Conservation (phyloP, 1,284 basidiomycete genomes). For the Earliella scabrosa region DNA sequence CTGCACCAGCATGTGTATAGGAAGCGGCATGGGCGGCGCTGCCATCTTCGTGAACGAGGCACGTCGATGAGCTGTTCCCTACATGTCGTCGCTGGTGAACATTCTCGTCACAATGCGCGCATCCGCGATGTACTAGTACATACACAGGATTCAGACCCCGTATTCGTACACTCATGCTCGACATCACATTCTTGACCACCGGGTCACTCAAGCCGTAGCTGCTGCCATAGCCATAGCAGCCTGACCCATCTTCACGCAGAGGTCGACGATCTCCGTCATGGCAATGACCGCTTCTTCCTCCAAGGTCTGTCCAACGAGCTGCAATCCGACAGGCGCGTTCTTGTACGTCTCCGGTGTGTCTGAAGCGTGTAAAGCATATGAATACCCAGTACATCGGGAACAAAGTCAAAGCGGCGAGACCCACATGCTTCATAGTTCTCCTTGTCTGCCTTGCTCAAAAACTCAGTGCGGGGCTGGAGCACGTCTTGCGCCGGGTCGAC, state of each 20-base stretch:
- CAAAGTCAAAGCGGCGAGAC: too few relatives aligned
- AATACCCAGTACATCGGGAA: neutral
- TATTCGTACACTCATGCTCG: too few relatives aligned
- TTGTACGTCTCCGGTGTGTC: slow-evolving; percentile 48
- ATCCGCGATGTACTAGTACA: neutral
- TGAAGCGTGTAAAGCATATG: slow-evolving; percentile 19
- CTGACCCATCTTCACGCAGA: neutral
- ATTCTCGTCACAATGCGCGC: neutral
- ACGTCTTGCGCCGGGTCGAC: slow-evolving; percentile 50
- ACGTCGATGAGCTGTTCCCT: slow-evolving; percentile 17
- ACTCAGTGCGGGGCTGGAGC: slow-evolving; percentile 34
- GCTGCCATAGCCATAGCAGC: neutral
- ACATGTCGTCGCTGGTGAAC: too few relatives aligned
- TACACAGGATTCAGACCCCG: neutral
- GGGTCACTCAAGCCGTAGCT: neutral
- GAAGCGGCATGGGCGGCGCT: slow-evolving; percentile 88
- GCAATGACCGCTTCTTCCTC: slow-evolving; percentile 57
- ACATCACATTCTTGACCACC: too few relatives aligned
- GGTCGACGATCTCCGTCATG: slow-evolving; percentile 44
- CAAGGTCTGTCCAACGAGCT: slow-evolving; percentile 51
- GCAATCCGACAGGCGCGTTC: slow-evolving; percentile 55
- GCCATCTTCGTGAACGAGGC: slow-evolving; percentile 82
- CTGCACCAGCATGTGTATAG: slow-evolving; percentile 89
- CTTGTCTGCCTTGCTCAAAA: slow-evolving; percentile 45
- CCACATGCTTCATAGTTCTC: slow-evolving; percentile 48